These are phyloP conservation scores for Paecilomyces sp. DNA, from an alignment of 2,329 filamentous ascomycete species.

Conservation along the genomic window DNA sequence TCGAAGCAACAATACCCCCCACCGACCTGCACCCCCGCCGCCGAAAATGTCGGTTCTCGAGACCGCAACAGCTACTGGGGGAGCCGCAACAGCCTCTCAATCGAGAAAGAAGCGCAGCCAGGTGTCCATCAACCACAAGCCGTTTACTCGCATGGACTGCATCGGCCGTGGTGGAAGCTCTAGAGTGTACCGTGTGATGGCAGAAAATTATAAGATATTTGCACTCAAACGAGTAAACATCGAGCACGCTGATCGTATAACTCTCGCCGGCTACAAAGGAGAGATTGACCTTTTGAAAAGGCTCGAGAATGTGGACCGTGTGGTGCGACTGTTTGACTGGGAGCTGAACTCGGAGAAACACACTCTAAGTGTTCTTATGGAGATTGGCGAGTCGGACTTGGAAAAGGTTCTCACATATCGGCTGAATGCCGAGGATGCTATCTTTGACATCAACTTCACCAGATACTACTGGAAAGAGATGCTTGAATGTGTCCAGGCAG, in stretches of 20 bases:
- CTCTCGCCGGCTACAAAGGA: slow-evolving; percentile 81
- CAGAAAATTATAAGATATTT: slow-evolving; percentile 93
- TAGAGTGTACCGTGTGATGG: slow-evolving; percentile 93
- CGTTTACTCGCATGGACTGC: slow-evolving; percentile 81
- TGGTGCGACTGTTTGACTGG: slow-evolving; percentile 84
- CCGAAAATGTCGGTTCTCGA: slow-evolving; percentile 98
- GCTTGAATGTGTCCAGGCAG: slow-evolving; percentile 86
- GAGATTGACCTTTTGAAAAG: slow-evolving; percentile 88
- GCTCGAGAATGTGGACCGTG: slow-evolving; percentile 76
- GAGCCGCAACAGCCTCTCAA: slow-evolving; percentile 68
- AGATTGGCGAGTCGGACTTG: slow-evolving; percentile 91
- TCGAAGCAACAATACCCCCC: slow-evolving; percentile 64
- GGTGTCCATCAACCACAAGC: slow-evolving; percentile 81
- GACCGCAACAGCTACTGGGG: slow-evolving; percentile 75
- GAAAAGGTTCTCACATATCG: slow-evolving; percentile 73
- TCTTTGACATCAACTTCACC: slow-evolving; percentile 81
- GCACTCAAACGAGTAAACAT: slow-evolving; percentile 89
- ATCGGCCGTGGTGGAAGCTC: slow-evolving; percentile 89
- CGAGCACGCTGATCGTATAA: slow-evolving; percentile 77
- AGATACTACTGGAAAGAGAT: slow-evolving; percentile 99
- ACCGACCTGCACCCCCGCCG: slow-evolving; percentile 69
- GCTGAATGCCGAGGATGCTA: slow-evolving; percentile 63
- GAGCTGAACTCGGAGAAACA: slow-evolving; percentile 92
- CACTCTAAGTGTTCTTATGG: slow-evolving; percentile 86
- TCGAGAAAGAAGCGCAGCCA: slow-evolving; percentile 70